A percentile compares a stretch with the other conserved stretches of the same genome.
These are phyloP conservation scores for Herpetospermum pedunculosum DNA, from an alignment of 306 rosid genomes.

Conservation along the genomic window DNA sequence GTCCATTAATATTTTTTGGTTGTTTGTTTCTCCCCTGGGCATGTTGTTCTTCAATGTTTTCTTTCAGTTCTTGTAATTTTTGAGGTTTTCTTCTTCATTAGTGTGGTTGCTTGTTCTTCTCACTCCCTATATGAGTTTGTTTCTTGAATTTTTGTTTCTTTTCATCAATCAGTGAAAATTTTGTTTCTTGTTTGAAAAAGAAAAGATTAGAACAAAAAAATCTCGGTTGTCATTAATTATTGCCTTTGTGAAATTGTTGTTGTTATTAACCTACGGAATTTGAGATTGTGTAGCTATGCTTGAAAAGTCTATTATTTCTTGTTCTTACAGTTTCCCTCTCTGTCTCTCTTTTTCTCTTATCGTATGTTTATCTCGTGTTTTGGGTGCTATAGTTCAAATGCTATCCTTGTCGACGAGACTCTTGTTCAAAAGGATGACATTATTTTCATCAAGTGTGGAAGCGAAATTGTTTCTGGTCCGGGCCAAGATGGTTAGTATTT, in stretches of 20 bases:
- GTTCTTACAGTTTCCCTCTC: neutral
- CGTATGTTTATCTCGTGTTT: neutral
- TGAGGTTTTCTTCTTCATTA: neutral
- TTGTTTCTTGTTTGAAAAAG: neutral
- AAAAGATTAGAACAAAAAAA: neutral
- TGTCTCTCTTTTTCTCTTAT: slow-evolving; percentile 3
- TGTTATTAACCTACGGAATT: neutral
- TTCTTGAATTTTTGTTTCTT: neutral
- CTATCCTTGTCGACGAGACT: slow-evolving; percentile 53
- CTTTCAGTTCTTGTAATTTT: neutral
- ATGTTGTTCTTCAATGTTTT: neutral
- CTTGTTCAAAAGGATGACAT: slow-evolving; percentile 29
- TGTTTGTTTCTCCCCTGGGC: neutral
- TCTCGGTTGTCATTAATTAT: neutral
- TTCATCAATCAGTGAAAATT: neutral
- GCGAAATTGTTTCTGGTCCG: slow-evolving; percentile 57
- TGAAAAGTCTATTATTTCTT: neutral
- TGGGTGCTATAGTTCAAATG: slow-evolving; percentile 31
- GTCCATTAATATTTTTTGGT: neutral
- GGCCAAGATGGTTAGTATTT: slow-evolving; percentile 40
- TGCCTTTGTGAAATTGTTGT: neutral
- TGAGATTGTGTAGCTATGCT: neutral
- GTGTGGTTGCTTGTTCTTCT: neutral
- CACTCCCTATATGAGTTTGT: neutral
- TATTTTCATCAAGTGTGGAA: slow-evolving; percentile 49